Evolutionary conservation across 768 basidiomycete genomes (phyloP), one percentile per base, ranked within the genome.

Genomic region (Glaciozyma antarctica): DNA sequence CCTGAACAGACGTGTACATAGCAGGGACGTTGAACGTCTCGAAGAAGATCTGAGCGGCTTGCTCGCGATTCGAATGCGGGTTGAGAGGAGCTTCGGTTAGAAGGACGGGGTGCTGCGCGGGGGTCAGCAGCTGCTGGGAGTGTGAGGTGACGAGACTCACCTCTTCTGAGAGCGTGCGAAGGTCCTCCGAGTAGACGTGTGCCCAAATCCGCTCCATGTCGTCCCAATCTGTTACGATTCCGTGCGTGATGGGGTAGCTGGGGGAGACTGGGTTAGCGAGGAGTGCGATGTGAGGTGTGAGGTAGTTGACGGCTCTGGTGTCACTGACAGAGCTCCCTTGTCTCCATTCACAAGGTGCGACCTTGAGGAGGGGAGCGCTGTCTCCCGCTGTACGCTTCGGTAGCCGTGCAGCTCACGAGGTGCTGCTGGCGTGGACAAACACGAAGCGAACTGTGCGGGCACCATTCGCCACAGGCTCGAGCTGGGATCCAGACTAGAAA

Each of bases 131-230:
- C 22, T 16, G 56, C 10, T 19, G 24, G 54, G 22, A 49, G 32
- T 6, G 17, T 24, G 61, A 16, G 13, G 53, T 19, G 49, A 21
- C 41, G 43, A 21, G 26, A 72, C 80, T 65, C 68, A 94, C 94
- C 85, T 98, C 94, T 81, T 98, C 95, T 75, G 90, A 93, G 72
- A 97, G 79, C 7, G 93, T 95, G 26, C 90, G 88, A 53, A 98
- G 80, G 75, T 95, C 94, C 75, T 98, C 92, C 26, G 88, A 86
- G 75, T 97, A 99, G 55, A 98, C 88, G 87, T 90, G 93, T 70
- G 83, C 88, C 95, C 95, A 99, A 82, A 99, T 97, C 66, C 89
- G 85, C 77, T 99, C 95, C 95, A 99, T 99, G 75, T 99, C 95
- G 75, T 99, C 95, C 94, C 95, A 99, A 79, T 99, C 90, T 45